Percentiles rank a stretch among this genome's conserved stretches.
Evolutionary conservation across 2,329 filamentous ascomycete genomes (phyloP).

Genomic region (Aspergillus caelatus): DNA sequence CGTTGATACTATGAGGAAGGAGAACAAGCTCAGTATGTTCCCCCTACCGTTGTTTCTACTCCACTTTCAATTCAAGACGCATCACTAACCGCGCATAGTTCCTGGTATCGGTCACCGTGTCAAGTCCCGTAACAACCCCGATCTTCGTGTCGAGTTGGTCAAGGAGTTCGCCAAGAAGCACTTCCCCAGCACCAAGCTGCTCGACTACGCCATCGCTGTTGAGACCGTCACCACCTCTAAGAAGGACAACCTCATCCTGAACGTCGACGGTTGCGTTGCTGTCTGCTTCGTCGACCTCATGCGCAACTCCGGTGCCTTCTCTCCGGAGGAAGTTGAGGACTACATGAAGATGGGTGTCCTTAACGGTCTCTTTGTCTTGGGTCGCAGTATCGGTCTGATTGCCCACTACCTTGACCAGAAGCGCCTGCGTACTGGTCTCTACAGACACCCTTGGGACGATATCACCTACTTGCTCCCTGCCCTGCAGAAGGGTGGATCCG

Average conservation of each 20-base stretch:
- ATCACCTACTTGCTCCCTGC: slow-evolving; percentile 92
- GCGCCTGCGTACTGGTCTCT: slow-evolving; percentile 95
- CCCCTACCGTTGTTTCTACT: not conserved
- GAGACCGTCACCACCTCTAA: slow-evolving; percentile 98
- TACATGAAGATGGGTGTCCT: slow-evolving; percentile 99
- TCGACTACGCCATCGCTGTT: slow-evolving; percentile 97
- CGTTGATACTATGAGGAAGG: slow-evolving; percentile 97
- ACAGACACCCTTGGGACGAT: slow-evolving; percentile 99
- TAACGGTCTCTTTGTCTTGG: slow-evolving; percentile 98
- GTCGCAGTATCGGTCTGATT: slow-evolving; percentile 97
- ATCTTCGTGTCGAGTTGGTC: slow-evolving; percentile 98
- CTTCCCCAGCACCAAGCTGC: slow-evolving; percentile 97
- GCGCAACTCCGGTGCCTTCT: slow-evolving; percentile 98
- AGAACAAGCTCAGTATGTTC: slow-evolving; percentile 91
- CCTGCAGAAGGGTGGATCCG: slow-evolving; percentile 71
- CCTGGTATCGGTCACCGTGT: slow-evolving; percentile 98
- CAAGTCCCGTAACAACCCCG: slow-evolving; percentile 99
- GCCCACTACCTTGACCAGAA: slow-evolving; percentile 99
- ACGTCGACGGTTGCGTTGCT: slow-evolving; percentile 96
- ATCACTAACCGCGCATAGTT: slow-evolving; percentile 53
- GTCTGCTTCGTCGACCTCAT: slow-evolving; percentile 98
- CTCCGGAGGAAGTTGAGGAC: slow-evolving; percentile 92
- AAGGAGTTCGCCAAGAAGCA: slow-evolving; percentile 98
- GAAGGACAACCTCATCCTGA: slow-evolving; percentile 99
- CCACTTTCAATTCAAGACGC: not conserved